Base-by-base conservation (phyloP, 1,284 basidiomycete genomes). In the Irpex lacteus region DNA sequence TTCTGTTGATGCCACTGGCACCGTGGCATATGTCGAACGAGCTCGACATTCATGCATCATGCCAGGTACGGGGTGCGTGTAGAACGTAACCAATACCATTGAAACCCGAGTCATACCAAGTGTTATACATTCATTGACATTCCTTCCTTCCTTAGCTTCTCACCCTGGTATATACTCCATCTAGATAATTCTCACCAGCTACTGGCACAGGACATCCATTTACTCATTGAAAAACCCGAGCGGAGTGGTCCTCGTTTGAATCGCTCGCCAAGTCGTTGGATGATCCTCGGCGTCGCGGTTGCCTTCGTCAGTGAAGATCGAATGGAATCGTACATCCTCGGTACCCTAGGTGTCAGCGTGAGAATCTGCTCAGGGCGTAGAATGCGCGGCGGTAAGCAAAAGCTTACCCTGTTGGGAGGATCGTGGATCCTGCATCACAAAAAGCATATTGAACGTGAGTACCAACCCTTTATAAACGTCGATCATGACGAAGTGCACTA, bases 181-280 rank as follows among this genome's bases (percentile, higher is more conserved):
- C 32, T 60, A 52, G 40, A 44, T 15, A 9, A 11, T 60, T 18
- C 44, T 49, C 8, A 9, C 15, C n/a, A 5, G 19, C 36, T 18
- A 18, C 34, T 60, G 34, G 40, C 18, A 60, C 47, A 26, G 26
- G 15, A 1, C 19, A 26, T 21, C 13, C 26, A 5, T 52, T 74
- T 73, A 90, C 77, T 89, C 88, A 70, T 90, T 86, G 81, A 92
- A 92, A 75, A 90, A 91, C 66, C 87, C 83, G 63, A 92, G 77
- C 7, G 87, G 84, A 9, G 78, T 83, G 61, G 84, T 81, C 34
- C 71, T 69, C 1, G 80, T 83, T 68, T 91, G 89, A 67, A 92
- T 82, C 11, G 89, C 90, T 63, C 81, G 77, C 82, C 84, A 92
- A 44, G 80, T 82, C 19, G 78, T 82, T 2, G 86, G 83, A 26